Evolutionary conservation across 169 alveolate species (phyloP), one percentile per base, ranked within the genome.

Genomic region (Plasmodium knowlesi): DNA sequence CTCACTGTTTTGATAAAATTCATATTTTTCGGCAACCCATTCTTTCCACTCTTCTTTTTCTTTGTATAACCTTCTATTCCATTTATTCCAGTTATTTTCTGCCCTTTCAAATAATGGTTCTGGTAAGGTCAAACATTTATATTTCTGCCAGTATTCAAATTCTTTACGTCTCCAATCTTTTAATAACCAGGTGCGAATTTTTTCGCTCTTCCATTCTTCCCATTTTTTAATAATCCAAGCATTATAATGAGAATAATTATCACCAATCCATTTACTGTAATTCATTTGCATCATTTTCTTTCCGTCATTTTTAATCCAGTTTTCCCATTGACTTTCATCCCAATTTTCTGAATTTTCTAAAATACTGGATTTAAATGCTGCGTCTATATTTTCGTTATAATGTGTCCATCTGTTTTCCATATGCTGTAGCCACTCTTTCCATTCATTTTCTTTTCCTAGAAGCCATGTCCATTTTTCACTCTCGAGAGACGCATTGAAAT

Each of bases 131-230:
- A 79, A 2, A 41, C 19, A 0, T 79, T 79, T 43, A 10, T 39
- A 41, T 79, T 43, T 79, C 0, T 79, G 25, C 84, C 84, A 79
- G 22, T 79, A 79, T n/a, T 79, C 84, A 43, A n/a, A 79, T 79
- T 79, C 84, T 32, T 79, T 50, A 39, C 84, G 61, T 30, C 84
- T 79, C 84, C 84, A 79, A 41, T 79, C 84, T 79, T 79, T 79
- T 50, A 37, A 37, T 43, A 79, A 39, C 84, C 84, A 79, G 9
- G 84, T 79, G 30, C 5, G 30, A 22, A 79, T 79, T 79, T 79
- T 79, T 1, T 43, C 84, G 57, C 43, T 22, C 54, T 79, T 79
- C 84, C 84, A 79, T 79, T 79, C 32, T 14, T 22, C 57, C 84
- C 84, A 79, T 41, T 43, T 30, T 79, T 79, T 37, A 19, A 79